Evolutionary conservation across 2,329 filamentous ascomycete species (phyloP), one percentile per base, ranked within the genome.

Genomic region (Aspergillus neoniger): DNA sequence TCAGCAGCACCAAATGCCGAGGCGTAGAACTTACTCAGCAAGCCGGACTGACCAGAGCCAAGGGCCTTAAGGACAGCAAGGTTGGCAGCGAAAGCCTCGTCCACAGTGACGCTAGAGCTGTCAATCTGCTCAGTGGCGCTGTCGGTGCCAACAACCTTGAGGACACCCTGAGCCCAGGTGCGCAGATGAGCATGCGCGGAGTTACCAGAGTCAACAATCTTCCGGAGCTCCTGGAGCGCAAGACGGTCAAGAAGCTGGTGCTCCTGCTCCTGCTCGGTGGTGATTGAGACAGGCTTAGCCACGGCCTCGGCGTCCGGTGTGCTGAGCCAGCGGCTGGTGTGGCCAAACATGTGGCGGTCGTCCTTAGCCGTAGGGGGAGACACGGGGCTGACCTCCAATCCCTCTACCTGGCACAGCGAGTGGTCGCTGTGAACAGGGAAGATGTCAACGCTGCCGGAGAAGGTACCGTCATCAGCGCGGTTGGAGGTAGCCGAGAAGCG

Each of bases 1-100:
- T 68, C 1, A 60, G 48, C 44, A 72, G 60, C 60, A 0, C 60
- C 62, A 9, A 50, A n/a, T 9, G 17, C 47, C 32, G 5, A 36
- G n/a, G 39, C 17, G 7, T 43, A 43, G n/a, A 43, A 48, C 10
- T 41, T 21, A 14, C 28, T 36, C 14, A 57, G 30, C 15, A 38
- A 38, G 15, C 32, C 32, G 32, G 32, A 36, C 12, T 36, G 10
- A 1, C 12, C 32, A 36, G 32, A 36, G 12, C 32, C 32, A 36
- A 36, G 32, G 32, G 32, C 32, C 32, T 36, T 36, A 5, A 36
- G 32, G 32, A 36, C 12, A 14, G 32, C 32, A 36, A 36, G 32
- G 32, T 36, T 36, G 32, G 32, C 32, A 14, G 32, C 12, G 32
- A 14, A 36, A 14, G 32, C 32, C 32, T 36, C 32, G 12, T 14